A percentile compares a stretch with the other conserved stretches of the same genome.
Evolutionary conservation across 305 asterid genomes (phyloP).

Genomic region (Ilex paraguariensis): DNA sequence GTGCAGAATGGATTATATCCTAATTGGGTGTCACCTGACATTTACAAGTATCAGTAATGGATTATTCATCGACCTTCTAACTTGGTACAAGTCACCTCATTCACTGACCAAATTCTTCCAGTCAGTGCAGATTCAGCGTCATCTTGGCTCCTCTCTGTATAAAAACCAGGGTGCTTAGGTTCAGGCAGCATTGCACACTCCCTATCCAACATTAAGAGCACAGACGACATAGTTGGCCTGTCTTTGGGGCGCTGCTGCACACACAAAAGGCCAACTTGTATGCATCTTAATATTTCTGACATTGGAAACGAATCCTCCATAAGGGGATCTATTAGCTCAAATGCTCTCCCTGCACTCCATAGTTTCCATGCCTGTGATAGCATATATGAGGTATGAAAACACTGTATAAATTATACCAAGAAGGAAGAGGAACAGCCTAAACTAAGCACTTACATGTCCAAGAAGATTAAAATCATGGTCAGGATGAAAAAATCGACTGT

Average conservation of each 20-base stretch:
- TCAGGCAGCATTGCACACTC: not conserved
- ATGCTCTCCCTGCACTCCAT: not conserved
- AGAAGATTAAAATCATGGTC: conserved; percentile 1
- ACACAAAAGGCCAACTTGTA: not conserved
- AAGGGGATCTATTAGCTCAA: not conserved
- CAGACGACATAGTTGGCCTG: not conserved
- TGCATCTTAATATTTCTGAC: not conserved
- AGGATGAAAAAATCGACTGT: not conserved
- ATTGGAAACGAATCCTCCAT: not conserved
- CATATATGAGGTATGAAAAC: not conserved
- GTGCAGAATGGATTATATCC: no score
- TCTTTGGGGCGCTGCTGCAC: not conserved
- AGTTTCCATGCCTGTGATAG: not conserved
- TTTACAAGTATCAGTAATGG: no score
- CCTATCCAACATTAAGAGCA: not conserved
- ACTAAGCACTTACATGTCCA: not conserved
- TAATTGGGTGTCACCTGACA: no score
- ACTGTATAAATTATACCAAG: no score
- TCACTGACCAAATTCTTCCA: not conserved
- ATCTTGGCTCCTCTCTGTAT: not conserved
- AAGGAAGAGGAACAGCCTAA: no score
- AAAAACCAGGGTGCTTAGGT: not conserved
- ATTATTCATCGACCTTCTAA: not conserved
- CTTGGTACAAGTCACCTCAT: not conserved
- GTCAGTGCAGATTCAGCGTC: not conserved